Base-by-base conservation (phyloP, 2,329 filamentous ascomycete genomes). In the Fusarium subglutinans region DNA sequence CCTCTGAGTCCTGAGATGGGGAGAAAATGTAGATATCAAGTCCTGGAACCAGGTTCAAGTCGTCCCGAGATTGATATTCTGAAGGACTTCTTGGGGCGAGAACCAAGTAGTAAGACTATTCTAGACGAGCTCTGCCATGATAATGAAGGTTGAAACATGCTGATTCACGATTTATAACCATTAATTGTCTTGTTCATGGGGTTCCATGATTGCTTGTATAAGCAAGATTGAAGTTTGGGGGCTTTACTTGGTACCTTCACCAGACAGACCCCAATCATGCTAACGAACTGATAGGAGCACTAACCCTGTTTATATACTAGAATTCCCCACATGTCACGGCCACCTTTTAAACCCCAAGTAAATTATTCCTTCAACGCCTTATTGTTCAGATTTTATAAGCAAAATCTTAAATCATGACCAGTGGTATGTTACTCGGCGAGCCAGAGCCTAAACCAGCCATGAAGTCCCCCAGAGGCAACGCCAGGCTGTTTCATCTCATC, bases 81-180 rank as follows among this genome's bases (percentile, higher is more conserved):
- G 10, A 35, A 37, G 10, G n/a, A 17, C 12, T 47, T 37, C 6
- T 15, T 57, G 17, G 40, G 54, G 8, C 13, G 28, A 2, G 51
- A 55, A 0, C 51, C 51, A 2, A 30, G 20, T 30, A 30, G 8
- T 18, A 8, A 51, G 44, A 22, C 48, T 55, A n/a, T 43, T 37
- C 5, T 55, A 6, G 18, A 47, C 8, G 40, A 57, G 7, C n/a
- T 28, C 8, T 2, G 24, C 4, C 28, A 14, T 3, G 28, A 24
- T 9, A 13, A 0, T 24, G 0, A 37, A 6, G 17, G 12, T 4
- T 53, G n/a, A 26, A 15, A 18, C 2, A 18, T 13, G 0, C 7
- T 8, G 18, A 45, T 0, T 2, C 5, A n/a, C 13, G 22, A 38
- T 38, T 20, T 38, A 38, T 38, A 20, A 1, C 17, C 10, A 38